A percentile compares a stretch with the other conserved stretches of the same genome.
phyloP scores from a whole-genome alignment of 352 stramenopile genomes.

The Phytophthora podocarpi region DNA sequence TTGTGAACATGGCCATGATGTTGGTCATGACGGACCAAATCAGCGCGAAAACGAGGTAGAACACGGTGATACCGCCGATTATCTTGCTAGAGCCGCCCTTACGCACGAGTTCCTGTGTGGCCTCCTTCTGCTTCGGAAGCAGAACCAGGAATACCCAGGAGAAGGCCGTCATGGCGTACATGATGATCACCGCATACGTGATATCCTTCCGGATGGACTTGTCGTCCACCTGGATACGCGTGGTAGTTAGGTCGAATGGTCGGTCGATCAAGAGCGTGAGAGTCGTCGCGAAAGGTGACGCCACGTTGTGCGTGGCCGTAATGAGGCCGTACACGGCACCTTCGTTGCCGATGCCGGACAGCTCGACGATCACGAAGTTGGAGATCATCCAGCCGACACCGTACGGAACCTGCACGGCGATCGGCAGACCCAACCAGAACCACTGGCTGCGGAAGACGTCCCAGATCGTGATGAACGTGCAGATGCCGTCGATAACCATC shows the following conservation, averaged over 20 bases:
- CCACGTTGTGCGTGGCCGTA: constrained; percentile 43
- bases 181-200: constrained; percentile 44
- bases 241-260: constrained; percentile 35
- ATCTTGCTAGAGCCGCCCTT: constrained; percentile 34
- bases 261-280: constrained; percentile 38
- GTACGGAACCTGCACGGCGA: constrained; percentile 43
- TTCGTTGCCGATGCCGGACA: constrained; percentile 47
- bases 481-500: constrained; percentile 31
- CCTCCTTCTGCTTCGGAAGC: constrained; percentile 40
- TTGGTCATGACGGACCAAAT: constrained; percentile 38
- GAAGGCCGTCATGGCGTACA: constrained; percentile 38
- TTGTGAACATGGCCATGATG: constrained; percentile 36
- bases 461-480: constrained; percentile 38
- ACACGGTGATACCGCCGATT: constrained; percentile 35
- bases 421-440: constrained; percentile 42
- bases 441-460: constrained; percentile 40
- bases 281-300: constrained; percentile 31
- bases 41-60: constrained; percentile 39
- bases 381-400: constrained; percentile 47
- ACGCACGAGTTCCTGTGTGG: constrained; percentile 35
- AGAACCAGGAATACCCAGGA: constrained; percentile 34
- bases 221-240: constrained; percentile 38
- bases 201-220: constrained; percentile 40
- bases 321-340: constrained; percentile 47
- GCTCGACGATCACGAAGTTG: constrained; percentile 47